Base-by-base conservation (phyloP, 2,329 filamentous ascomycete genomes). In the Ceratocystis lukuohia region DNA sequence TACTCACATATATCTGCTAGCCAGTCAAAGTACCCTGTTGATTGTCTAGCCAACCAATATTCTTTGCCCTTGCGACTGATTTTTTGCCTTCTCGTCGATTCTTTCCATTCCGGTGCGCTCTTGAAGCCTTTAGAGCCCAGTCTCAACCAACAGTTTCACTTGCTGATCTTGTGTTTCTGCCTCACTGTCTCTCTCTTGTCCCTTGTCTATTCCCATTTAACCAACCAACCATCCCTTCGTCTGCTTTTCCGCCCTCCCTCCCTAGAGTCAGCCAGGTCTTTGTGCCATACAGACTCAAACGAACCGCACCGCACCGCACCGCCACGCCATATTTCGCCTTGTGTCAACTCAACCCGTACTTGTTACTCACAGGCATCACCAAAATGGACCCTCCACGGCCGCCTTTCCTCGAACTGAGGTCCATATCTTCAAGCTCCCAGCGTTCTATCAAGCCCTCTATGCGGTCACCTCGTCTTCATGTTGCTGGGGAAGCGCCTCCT, bases 401-500 rank as follows among this genome's bases (percentile, higher is more conserved):
- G 46, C 79, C 79, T 67, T 77, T 82, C 69, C 78, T 86, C 72
- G 84, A 88, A 72, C 74, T 84, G 71, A 81, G 84, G 73, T 80
- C 83, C 66, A 77, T 80, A 68, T 85, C 84, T 46, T 77, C 81
- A 64, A 76, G 79, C 30, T 83, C 82, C 17, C 74, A 76, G 65
- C 69, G 73, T 25, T 77, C 77, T 62, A 71, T 77, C 10, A 72
- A 66, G 20, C 80, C 80, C 65, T 82, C 84, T n/a, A 76, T 87
- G 44, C 80, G 81, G 69, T 91, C 88, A n/a, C 88, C 88, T 53
- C 86, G 88, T 69, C 78, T 91, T 68, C 88, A 91, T 75, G 81
- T 89, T 67, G 88, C 88, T 67, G 89, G 89, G 69, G 89, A 93
- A 71, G 83, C 88, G 0, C 93, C 94, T 22, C 94, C 94, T 4